These are phyloP conservation scores for Lithohypha guttulata DNA, from an alignment of 2,329 filamentous ascomycete genomes.

Conservation along the genomic window DNA sequence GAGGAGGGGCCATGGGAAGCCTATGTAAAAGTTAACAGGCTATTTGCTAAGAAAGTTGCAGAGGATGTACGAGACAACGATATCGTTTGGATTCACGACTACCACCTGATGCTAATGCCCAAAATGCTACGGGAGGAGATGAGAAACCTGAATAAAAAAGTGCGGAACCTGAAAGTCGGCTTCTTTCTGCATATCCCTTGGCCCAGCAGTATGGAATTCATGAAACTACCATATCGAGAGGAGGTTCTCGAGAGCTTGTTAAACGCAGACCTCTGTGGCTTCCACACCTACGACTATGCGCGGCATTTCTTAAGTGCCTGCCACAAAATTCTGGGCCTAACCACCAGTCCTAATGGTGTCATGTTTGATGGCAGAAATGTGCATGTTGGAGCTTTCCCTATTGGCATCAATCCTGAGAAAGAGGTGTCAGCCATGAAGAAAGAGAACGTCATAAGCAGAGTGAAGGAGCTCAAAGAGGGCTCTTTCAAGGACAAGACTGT, in stretches of 20 bases:
- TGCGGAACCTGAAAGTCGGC: conserved; percentile 83
- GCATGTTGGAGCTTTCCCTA: conserved; percentile 89
- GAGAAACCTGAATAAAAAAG: conserved; percentile 57
- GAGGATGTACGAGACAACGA: conserved; percentile 87
- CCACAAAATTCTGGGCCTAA: conserved; percentile 66
- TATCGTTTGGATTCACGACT: conserved; percentile 96
- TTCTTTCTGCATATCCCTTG: conserved; percentile 98
- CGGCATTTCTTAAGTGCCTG: conserved; percentile 94
- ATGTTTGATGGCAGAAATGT: conserved; percentile 77
- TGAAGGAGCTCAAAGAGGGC: conserved; percentile 72
- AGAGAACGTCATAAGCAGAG: conserved; percentile 76
- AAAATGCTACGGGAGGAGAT: conserved; percentile 91
- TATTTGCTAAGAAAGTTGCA: conserved; percentile 81
- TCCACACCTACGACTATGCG: conserved; percentile 99
- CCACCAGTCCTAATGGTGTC: conserved; percentile 83
- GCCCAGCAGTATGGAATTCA: conserved; percentile 92
- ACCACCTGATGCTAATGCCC: conserved; percentile 93
- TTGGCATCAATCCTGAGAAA: conserved; percentile 95
- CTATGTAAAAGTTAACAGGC: conserved; percentile 82
- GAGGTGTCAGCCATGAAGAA: conserved; percentile 82
- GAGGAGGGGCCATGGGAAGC: conserved; percentile 90
- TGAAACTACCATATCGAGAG: conserved; percentile 85
- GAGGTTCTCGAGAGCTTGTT: conserved; percentile 77
- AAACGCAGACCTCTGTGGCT: conserved; percentile 89
- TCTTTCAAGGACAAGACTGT: conserved; percentile 84